A percentile compares a stretch with the other conserved stretches of the same genome.
Conservation (phyloP, 805 yeast species). For the Suhomyces xylopsoci region DNA sequence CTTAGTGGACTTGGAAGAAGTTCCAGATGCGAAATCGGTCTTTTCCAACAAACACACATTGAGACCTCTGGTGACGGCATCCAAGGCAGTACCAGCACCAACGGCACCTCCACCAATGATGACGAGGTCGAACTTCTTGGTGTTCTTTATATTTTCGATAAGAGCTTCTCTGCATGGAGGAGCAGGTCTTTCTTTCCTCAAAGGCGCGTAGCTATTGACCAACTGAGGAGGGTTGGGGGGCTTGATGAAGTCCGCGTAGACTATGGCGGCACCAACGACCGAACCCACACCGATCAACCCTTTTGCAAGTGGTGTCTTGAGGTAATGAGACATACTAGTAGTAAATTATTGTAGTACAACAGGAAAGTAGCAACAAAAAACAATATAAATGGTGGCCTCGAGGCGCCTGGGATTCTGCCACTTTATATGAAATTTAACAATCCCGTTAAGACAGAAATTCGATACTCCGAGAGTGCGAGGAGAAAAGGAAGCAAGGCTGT, state of each 20-base stretch:
- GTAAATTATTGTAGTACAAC: neutral
- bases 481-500: neutral
- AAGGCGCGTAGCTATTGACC: constrained; percentile 37
- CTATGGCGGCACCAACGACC: constrained; percentile 33
- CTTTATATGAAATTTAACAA: neutral
- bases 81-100: constrained; percentile 90
- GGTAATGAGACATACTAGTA: constrained; percentile 7
- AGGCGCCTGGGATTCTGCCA: neutral
- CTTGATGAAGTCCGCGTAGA: constrained; percentile 40
- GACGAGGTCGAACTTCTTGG: constrained; percentile 68
- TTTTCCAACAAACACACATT: constrained; percentile 85
- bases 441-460: neutral
- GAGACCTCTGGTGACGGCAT: constrained; percentile 86
- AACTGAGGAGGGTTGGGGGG: constrained; percentile 29
- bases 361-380: neutral
- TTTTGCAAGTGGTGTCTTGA: constrained; percentile 19
- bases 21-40: constrained; percentile 88
- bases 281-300: constrained; percentile 30
- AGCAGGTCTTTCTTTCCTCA: constrained; percentile 41
- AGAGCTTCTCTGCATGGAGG: constrained; percentile 60
- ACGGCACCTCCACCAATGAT: constrained; percentile 96
- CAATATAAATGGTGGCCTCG: neutral
- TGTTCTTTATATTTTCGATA: constrained; percentile 39
- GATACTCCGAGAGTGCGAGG: constrained; percentile 1
- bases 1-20: constrained; percentile 90